Conservation (phyloP, 306 rosid species). For the Hippophae gyantsensis region DNA sequence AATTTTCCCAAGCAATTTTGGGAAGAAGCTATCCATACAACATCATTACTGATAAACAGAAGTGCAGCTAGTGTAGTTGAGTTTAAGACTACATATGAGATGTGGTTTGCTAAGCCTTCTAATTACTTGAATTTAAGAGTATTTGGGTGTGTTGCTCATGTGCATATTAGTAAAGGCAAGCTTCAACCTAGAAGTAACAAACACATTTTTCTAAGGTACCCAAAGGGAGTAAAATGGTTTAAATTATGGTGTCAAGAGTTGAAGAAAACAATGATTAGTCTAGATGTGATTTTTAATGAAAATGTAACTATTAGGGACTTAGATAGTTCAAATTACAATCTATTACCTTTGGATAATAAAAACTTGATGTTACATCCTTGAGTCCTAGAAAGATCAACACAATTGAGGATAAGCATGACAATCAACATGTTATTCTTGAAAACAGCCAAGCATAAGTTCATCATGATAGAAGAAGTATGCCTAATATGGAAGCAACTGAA, state of each 20-base stretch:
- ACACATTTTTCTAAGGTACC: background rate
- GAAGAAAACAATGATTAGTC: background rate
- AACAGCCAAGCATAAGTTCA: too few species aligned
- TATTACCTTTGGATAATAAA: background rate
- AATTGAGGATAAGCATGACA: too few species aligned
- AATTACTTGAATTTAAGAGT: background rate
- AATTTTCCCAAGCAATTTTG: background rate
- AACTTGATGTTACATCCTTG: background rate
- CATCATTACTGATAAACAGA: background rate
- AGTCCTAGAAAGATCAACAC: background rate
- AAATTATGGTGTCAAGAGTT: background rate
- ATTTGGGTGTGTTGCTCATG: background rate
- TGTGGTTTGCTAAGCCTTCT: background rate
- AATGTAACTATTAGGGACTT: background rate
- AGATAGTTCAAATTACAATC: background rate
- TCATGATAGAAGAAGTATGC: too few species aligned
- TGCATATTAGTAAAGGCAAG: background rate
- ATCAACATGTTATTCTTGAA: too few species aligned
- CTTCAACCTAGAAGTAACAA: background rate
- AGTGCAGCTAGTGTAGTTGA: background rate
- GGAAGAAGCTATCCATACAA: background rate
- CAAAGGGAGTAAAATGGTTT: background rate
- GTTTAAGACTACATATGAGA: too few species aligned
- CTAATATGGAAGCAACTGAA: too few species aligned
- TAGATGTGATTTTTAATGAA: constrained; percentile 4